A percentile compares a stretch with the other conserved stretches of the same genome.
phyloP scores from a whole-genome alignment of 2,329 filamentous ascomycete species.

The Leptodontidium sp. region DNA sequence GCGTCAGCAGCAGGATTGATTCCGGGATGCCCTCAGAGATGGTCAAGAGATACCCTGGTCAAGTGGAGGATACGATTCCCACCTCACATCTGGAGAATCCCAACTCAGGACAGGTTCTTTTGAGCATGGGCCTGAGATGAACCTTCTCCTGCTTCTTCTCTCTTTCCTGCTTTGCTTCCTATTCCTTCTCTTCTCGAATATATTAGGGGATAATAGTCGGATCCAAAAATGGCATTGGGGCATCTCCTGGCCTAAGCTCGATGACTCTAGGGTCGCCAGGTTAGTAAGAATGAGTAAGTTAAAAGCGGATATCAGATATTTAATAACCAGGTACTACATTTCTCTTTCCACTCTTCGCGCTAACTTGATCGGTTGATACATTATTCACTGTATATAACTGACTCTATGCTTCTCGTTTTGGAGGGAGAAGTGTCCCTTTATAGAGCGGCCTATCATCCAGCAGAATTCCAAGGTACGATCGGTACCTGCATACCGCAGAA shows the following conservation, averaged over 20 bases:
- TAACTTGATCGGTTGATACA: slow-evolving; percentile 36
- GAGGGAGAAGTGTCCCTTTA: slow-evolving; percentile 35
- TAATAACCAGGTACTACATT: slow-evolving; percentile 26
- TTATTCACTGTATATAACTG: slow-evolving; percentile 36
- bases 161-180: slow-evolving; percentile 33
- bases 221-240: slow-evolving; percentile 44
- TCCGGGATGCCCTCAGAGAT: too few species aligned
- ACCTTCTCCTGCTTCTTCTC: background rate
- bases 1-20: too few species aligned
- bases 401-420: slow-evolving; percentile 20
- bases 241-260: slow-evolving; percentile 37
- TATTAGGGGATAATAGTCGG: slow-evolving; percentile 37
- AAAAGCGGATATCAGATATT: background rate
- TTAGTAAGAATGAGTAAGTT: slow-evolving; percentile 1
- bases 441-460: slow-evolving; percentile 22
- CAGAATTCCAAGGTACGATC: background rate
- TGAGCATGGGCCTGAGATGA: background rate
- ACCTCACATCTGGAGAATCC: background rate
- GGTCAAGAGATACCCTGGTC: too few species aligned
- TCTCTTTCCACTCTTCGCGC: slow-evolving; percentile 12
- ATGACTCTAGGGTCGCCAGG: slow-evolving; percentile 27
- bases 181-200: slow-evolving; percentile 33
- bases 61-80: background rate
- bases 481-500: background rate
- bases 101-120: too few species aligned